A percentile compares a stretch with the other conserved stretches of the same genome.
Evolutionary conservation across 305 asterid species (phyloP).

Genomic region (Solanum aculeatissimum): DNA sequence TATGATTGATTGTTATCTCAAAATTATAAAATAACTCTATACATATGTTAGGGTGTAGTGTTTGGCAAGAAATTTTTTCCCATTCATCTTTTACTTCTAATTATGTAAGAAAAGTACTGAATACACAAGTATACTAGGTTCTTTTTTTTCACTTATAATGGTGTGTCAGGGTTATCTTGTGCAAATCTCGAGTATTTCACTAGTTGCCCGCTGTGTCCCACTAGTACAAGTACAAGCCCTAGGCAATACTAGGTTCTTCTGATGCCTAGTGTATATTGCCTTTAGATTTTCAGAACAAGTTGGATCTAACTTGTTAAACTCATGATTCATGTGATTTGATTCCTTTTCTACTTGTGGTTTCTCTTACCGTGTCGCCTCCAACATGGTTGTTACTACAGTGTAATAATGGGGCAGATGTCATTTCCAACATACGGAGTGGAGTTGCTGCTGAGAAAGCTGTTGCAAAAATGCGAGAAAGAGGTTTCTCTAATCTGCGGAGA

Average conservation of each 20-base stretch:
- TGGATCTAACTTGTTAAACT: neutral
- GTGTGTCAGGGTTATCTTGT: neutral
- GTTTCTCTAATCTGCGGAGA: conserved; percentile 59
- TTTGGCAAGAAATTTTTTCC: neutral
- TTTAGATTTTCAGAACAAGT: neutral
- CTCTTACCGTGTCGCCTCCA: neutral
- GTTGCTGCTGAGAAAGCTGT: conserved; percentile 81
- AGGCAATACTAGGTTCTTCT: neutral
- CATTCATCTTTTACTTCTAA: neutral
- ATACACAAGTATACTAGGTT: neutral
- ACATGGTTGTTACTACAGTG: conserved; percentile 33
- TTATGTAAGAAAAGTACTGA: neutral
- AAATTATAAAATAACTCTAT: neutral
- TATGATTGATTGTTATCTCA: neutral
- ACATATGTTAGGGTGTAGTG: neutral
- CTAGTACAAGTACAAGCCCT: neutral
- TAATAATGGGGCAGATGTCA: conserved; percentile 40
- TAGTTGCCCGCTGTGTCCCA: neutral
- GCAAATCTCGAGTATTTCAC: neutral
- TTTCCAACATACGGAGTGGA: conserved; percentile 76
- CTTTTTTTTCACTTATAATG: neutral
- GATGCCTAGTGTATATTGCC: neutral
- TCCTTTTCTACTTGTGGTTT: neutral
- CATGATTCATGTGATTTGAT: neutral
- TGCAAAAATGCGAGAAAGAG: conserved; percentile 79